A percentile compares a stretch with the other conserved stretches of the same genome.
Conservation (phyloP, 345 rosid species). For the Citropsis articulata region DNA sequence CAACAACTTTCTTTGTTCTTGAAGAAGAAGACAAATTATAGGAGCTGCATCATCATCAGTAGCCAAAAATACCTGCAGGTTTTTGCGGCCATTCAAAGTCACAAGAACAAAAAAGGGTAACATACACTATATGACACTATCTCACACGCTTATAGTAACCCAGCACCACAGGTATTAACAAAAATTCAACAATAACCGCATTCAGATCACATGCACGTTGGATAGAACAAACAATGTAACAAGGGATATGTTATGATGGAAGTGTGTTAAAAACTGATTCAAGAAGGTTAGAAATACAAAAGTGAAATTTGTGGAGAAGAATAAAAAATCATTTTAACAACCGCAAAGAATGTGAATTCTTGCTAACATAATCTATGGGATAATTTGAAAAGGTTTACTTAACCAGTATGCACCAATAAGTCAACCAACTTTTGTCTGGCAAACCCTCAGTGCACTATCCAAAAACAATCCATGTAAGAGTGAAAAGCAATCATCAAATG, state of each 20-base stretch:
- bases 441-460: neutral
- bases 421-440: neutral
- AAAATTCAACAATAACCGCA: neutral
- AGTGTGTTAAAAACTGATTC: neutral
- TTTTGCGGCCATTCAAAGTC: slow-evolving; percentile 15
- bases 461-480: neutral
- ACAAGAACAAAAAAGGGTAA: slow-evolving; percentile 17
- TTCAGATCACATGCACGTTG: neutral
- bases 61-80: slow-evolving; percentile 79
- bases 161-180: neutral
- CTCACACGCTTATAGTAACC: slow-evolving; percentile 9
- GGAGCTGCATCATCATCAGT: slow-evolving; percentile 78
- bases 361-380: neutral
- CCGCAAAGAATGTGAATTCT: neutral
- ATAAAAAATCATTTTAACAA: neutral
- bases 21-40: slow-evolving; percentile 77
- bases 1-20: slow-evolving; percentile 82
- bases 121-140: slow-evolving; percentile 17
- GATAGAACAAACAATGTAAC: neutral
- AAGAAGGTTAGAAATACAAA: neutral
- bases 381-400: neutral
- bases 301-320: neutral
- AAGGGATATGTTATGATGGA: neutral
- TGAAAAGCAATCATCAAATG: neutral
- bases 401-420: neutral